phyloP scores from a whole-genome alignment of 1,284 basidiomycete species.

The Pseudozyma hubeiensis region DNA sequence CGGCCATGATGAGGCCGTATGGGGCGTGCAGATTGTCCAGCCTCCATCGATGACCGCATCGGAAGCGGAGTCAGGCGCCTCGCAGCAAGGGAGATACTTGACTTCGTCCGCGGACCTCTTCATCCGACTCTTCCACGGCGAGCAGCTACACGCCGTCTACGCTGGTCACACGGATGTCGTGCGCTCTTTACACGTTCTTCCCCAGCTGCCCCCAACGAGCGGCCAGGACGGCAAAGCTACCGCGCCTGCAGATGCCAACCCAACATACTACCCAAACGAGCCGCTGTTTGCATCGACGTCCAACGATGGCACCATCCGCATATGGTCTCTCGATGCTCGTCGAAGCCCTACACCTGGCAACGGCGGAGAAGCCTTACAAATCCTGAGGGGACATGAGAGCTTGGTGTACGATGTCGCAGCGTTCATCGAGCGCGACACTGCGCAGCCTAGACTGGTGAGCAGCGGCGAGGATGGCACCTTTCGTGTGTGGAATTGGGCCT shows the following conservation, averaged over 20 bases:
- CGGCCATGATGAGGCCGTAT: constrained; percentile 53
- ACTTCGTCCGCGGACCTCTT: constrained; percentile 54
- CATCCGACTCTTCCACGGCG: constrained; percentile 50
- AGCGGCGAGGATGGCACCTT: constrained; percentile 49
- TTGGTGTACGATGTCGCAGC: constrained; percentile 41
- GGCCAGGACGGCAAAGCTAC: not conserved
- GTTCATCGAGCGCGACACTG: constrained; percentile 4
- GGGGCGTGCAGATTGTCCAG: constrained; percentile 47
- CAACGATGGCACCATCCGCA: constrained; percentile 45
- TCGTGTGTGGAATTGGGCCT: constrained; percentile 38
- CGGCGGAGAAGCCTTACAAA: constrained; percentile 36
- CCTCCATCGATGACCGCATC: constrained; percentile 11
- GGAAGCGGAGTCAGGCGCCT: not conserved
- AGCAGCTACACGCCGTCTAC: constrained; percentile 40
- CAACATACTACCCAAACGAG: constrained; percentile 15
- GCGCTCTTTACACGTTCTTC: constrained; percentile 29
- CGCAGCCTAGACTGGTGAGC: constrained; percentile 18
- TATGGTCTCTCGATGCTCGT: constrained; percentile 41
- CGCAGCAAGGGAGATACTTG: constrained; percentile 33
- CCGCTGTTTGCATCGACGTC: constrained; percentile 35
- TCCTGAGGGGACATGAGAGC: constrained; percentile 36
- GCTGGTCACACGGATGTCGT: constrained; percentile 55
- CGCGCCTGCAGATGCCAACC: not conserved
- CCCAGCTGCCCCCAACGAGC: not conserved
- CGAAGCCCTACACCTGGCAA: constrained; percentile 39